Evolutionary conservation across 768 basidiomycete species (phyloP).

Genomic region (Neoboletus subvelutipes): DNA sequence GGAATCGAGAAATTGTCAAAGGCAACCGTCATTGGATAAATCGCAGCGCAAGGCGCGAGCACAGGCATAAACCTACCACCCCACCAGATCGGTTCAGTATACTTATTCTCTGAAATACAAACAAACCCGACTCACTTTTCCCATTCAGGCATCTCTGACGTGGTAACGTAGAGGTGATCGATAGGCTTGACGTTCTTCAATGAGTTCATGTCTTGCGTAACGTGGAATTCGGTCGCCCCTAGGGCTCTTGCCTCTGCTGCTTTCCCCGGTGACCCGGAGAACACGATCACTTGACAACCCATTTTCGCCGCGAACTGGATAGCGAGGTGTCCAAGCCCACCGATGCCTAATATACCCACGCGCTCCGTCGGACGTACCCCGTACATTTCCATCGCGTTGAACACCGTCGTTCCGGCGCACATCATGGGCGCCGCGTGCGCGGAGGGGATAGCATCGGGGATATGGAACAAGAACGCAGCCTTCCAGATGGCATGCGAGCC

Average conservation of each 20-base stretch:
- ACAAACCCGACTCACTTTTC: neutral
- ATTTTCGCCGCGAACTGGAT: constrained; percentile 33
- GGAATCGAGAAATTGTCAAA: constrained; percentile 15
- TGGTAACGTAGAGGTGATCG: neutral
- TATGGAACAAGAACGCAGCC: constrained; percentile 28
- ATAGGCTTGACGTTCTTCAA: neutral
- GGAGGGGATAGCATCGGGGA: constrained; percentile 24
- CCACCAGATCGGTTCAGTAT: neutral
- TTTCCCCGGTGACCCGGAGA: constrained; percentile 24
- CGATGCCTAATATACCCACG: constrained; percentile 27
- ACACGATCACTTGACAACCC: constrained; percentile 30
- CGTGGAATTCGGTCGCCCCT: constrained; percentile 29
- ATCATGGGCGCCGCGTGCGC: constrained; percentile 27
- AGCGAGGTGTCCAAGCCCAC: constrained; percentile 30
- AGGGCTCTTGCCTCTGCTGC: constrained; percentile 25
- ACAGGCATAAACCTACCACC: constrained; percentile 13
- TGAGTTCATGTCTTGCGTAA: neutral
- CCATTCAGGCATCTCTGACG: constrained; percentile 12
- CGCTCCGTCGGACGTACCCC: constrained; percentile 25
- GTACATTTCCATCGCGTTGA: constrained; percentile 21
- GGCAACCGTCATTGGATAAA: constrained; percentile 21
- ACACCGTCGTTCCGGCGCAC: constrained; percentile 30
- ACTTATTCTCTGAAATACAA: neutral
- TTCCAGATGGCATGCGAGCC: constrained; percentile 31
- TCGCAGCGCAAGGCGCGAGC: constrained; percentile 15